Evolutionary conservation across 192 early-diverging fungal species (phyloP).

Genomic region (Backusella circina): DNA sequence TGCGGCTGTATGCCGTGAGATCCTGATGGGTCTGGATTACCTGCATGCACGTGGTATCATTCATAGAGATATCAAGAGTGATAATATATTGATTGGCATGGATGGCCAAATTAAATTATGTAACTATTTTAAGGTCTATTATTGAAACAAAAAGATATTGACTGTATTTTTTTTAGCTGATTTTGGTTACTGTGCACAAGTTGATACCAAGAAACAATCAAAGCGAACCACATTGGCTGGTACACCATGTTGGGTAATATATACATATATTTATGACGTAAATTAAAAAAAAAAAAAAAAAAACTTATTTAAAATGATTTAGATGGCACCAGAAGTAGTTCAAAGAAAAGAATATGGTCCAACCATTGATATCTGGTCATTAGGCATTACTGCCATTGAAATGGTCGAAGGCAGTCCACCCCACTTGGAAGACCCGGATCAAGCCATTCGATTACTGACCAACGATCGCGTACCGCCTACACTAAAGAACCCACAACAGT

Average conservation of each 20-base stretch:
- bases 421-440: constrained; percentile 86
- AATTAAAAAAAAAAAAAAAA: too few species aligned
- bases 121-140: constrained; percentile 23
- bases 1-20: constrained; percentile 76
- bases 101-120: constrained; percentile 71
- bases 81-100: constrained; percentile 72
- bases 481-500: constrained; percentile 78
- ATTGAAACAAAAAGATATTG: not conserved
- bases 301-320: not conserved
- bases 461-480: constrained; percentile 82
- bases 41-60: constrained; percentile 73
- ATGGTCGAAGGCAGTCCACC: constrained; percentile 96
- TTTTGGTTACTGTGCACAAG: constrained; percentile 83
- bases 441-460: constrained; percentile 80
- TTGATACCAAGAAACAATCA: constrained; percentile 57
- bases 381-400: constrained; percentile 95
- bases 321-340: constrained; percentile 95
- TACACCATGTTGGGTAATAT: constrained; percentile 91
- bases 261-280: too few species aligned
- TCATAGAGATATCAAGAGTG: constrained; percentile 86
- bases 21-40: constrained; percentile 70
- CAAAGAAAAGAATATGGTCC: constrained; percentile 84
- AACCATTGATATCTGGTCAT: constrained; percentile 93
- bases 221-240: constrained; percentile 81
- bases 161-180: constrained; percentile 52